Evolutionary conservation across 768 basidiomycete genomes (phyloP).

Genomic region (Mrakia gelida): DNA sequence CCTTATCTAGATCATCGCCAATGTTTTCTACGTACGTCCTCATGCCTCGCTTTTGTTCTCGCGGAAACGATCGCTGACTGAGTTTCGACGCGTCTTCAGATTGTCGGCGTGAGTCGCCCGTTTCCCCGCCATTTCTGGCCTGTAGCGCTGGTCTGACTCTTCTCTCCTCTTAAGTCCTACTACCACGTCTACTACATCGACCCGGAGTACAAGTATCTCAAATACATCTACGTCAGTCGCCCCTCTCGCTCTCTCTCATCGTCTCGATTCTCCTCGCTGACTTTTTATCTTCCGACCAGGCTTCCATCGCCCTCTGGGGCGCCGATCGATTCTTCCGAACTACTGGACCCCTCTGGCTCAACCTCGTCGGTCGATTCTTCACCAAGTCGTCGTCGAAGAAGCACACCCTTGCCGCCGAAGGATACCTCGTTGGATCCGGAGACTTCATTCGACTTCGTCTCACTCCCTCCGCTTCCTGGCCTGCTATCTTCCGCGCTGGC

Average conservation of each 20-base stretch:
- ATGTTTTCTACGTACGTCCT: neutral
- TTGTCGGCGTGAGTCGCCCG: no score
- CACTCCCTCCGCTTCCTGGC: slow-evolving; percentile 5
- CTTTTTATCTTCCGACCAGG: neutral
- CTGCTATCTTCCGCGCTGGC: neutral
- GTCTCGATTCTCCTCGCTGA: no score
- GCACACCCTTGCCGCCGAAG: slow-evolving; percentile 14
- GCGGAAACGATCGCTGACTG: no score
- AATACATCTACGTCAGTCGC: slow-evolving; percentile 6
- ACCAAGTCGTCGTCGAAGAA: neutral
- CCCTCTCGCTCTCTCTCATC: no score
- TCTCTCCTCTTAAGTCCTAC: no score
- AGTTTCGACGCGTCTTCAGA: neutral
- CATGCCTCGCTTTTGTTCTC: no score
- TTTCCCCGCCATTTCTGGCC: no score
- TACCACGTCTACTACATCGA: slow-evolving; percentile 21
- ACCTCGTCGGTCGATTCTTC: neutral
- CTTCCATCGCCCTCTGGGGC: slow-evolving; percentile 18
- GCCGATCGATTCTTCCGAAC: slow-evolving; percentile 9
- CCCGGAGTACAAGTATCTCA: neutral
- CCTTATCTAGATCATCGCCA: neutral
- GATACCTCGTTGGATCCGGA: slow-evolving; percentile 19
- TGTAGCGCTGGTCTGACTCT: no score
- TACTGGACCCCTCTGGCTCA: neutral
- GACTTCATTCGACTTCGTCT: slow-evolving; percentile 22